Base-by-base conservation (phyloP, 23 red algal genomes). In the Gracilariopsis chorda region DNA sequence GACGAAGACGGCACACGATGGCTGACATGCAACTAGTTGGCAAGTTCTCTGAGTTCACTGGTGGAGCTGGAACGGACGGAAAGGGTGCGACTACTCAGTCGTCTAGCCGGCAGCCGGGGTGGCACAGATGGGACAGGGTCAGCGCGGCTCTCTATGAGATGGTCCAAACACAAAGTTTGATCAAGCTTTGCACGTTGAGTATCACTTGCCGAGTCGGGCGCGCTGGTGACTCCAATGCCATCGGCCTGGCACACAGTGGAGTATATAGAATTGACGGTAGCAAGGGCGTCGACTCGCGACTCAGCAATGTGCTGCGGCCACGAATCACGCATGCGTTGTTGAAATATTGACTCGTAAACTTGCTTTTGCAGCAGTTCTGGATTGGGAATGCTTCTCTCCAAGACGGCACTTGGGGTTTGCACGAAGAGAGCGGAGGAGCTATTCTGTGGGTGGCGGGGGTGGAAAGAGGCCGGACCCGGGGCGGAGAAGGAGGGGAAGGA, bases 301-400 rank as follows among this genome's bases (percentile, higher is more conserved):
- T 77, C 11, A 27, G 53, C 72, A 58, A 89, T 63, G 49, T 89
- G 58, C 25, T 76, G 29, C 17, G 85, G 85, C 85, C 85, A 89
- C n/a, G 27, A 11, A 46, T 89, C 85, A 3, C 85, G 65, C 39
- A 89, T 70, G 2, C 69, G 85, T 25, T 65, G 59, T 55, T 89
- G 85, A 51, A 89, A 89, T n/a, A 89, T 89, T 44, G 29, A 3
- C 56, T 89, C 85, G 69, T 89, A 89, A 10, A 89, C 51, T 20
- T 77, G 39, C 52, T 69, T 77, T 35, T 89, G 85, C 53, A 89
- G 19, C 16, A 89, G 49, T 24, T 76, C 85, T 7, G 85, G 85
- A 41, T 89, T 77, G 2, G 85, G 85, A 63, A 89, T 78, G 52
- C 68, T 77, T 16, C 58, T 89, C 57, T 89, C 68, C 34, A 89